These are phyloP conservation scores for Linnemannia schmuckeri DNA, from an alignment of 192 early-diverging fungal genomes.

Conservation along the genomic window DNA sequence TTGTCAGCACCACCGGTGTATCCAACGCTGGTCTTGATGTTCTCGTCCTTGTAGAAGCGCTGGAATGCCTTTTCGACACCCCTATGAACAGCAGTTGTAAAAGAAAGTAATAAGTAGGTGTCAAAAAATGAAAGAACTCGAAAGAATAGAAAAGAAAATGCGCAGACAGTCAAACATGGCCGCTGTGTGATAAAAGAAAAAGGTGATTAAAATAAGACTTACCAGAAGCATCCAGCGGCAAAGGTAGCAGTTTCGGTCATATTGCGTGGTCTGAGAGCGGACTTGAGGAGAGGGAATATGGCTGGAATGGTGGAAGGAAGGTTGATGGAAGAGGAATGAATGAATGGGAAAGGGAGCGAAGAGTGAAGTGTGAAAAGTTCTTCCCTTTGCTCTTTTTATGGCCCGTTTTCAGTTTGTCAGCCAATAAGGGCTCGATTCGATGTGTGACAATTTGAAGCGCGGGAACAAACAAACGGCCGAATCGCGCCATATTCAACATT, in stretches of 20 bases:
- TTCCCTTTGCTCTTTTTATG: neutral
- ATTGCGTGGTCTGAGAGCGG: neutral
- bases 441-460: neutral
- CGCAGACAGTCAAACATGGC: neutral
- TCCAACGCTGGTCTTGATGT: constrained; percentile 64
- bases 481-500: neutral
- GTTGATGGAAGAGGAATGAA: neutral
- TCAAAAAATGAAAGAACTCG: too few species aligned
- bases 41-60: constrained; percentile 63
- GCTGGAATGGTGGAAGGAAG: neutral
- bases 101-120: neutral
- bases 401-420: neutral
- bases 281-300: constrained; percentile 6
- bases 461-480: constrained; percentile 11
- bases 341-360: neutral
- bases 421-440: neutral
- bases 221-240: constrained; percentile 97
- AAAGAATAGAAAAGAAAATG: neutral
- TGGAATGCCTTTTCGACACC: constrained; percentile 69
- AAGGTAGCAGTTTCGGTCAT: constrained; percentile 79
- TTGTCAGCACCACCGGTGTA: constrained; percentile 65
- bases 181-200: neutral
- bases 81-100: constrained; percentile 41
- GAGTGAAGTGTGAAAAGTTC: neutral
- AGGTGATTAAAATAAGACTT: neutral